Base-by-base conservation (phyloP, 2,329 filamentous ascomycete genomes). In the Pezicula carpinea region DNA sequence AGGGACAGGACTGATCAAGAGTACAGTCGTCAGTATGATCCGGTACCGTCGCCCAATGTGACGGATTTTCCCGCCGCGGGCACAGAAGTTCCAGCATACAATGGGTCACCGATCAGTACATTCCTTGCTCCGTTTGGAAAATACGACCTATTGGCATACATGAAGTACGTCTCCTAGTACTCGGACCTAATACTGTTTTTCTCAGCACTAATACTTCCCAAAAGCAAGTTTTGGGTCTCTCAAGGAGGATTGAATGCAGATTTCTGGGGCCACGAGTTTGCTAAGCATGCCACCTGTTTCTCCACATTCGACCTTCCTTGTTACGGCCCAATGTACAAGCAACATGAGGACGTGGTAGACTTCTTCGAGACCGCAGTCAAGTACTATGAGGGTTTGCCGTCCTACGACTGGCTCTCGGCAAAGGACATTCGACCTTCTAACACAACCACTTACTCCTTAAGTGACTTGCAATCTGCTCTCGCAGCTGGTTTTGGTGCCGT, bases 251-350 rank as follows among this genome's bases (percentile, higher is more conserved):
- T 74, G 13, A 85, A 81, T 65, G 62, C 67, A 43, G 71, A 75
- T 29, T 78, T 87, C 66, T 85, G 82, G 81, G 82, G 66, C 33
- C 81, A 85, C 67, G 81, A 85, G 60, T 85, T 82, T 69, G 75
- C 71, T 66, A 85, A 85, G 69, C 81, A 84, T 64, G 82, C 74
- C 3, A 85, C 82, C 13, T 87, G 82, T 71, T 85, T 69, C 69
- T 79, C 74, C 39, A 83, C 76, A 50, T 85, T 86, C 59, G 79
- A 85, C 58, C 65, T 71, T 5, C 73, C 77, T 23, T 87, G 83
- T 73, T 86, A 83, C 63, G 79, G 79, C 0, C 77, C 80, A 5
- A 59, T 70, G 51, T 80, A 82, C 61, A 60, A 62, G 40, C 43
- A 76, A 54, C 75, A 83, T 63, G 67, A 75, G 50, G 82, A 85